Evolutionary conservation across 2,329 filamentous ascomycete species (phyloP).

Genomic region (Diaporthe aspalathi): DNA sequence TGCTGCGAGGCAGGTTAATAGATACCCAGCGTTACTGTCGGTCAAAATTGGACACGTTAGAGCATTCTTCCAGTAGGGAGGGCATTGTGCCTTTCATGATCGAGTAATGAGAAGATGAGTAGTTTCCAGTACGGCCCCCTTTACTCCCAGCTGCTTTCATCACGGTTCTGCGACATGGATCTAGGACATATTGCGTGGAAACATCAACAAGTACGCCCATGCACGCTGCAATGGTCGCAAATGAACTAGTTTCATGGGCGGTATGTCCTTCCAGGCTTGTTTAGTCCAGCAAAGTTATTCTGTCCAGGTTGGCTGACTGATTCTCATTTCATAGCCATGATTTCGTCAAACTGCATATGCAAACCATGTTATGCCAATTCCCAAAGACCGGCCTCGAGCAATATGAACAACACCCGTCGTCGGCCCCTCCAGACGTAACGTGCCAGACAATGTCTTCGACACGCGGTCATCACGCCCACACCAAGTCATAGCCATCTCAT

Average conservation of each 20-base stretch:
- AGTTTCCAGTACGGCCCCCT: not conserved
- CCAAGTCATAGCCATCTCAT: not conserved
- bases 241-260: too few species aligned
- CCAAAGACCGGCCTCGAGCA: not conserved
- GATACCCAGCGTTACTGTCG: conserved; percentile 21
- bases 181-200: too few species aligned
- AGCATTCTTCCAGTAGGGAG: not conserved
- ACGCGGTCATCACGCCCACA: not conserved
- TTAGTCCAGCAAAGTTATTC: too few species aligned
- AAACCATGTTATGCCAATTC: too few species aligned
- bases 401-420: not conserved
- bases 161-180: too few species aligned
- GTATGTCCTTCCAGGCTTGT: too few species aligned
- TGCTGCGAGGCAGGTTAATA: conserved; percentile 14
- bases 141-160: not conserved
- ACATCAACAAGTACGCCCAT: too few species aligned
- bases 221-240: too few species aligned
- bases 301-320: too few species aligned
- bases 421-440: too few species aligned
- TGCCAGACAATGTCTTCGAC: not conserved
- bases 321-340: too few species aligned
- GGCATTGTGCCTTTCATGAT: not conserved
- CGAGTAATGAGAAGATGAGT: not conserved
- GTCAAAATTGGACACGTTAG: not conserved
- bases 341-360: too few species aligned